Percentiles rank a stretch among this genome's conserved stretches.
These are phyloP conservation scores for Lenzites betulinus DNA, from an alignment of 768 basidiomycete species.

Conservation along the genomic window DNA sequence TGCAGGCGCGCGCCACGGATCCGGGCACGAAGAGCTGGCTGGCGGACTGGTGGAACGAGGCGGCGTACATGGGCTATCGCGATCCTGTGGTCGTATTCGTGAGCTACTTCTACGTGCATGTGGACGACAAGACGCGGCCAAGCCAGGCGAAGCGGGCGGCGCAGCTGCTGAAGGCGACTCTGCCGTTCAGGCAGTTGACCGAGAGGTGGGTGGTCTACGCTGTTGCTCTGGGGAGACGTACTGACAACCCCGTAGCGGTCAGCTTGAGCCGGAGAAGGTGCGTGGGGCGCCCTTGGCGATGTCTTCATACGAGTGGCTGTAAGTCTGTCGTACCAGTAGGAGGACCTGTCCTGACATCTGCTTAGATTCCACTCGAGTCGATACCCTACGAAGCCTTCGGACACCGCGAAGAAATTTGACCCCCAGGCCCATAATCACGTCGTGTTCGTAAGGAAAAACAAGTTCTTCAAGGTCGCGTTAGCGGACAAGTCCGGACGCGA, in stretches of 20 bases:
- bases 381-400: conserved; percentile 80
- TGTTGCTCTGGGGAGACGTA: not conserved
- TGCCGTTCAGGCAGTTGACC: conserved; percentile 81
- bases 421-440: conserved; percentile 78
- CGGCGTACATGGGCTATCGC: conserved; percentile 83
- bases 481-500: conserved; percentile 62
- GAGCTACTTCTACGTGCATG: conserved; percentile 93
- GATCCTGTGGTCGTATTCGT: conserved; percentile 92
- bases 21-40: conserved; percentile 76
- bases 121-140: conserved; percentile 57
- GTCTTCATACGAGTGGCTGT: conserved; percentile 95
- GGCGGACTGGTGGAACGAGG: conserved; percentile 98
- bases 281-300: conserved; percentile 81
- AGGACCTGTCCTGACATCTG: not conserved
- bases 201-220: conserved; percentile 58
- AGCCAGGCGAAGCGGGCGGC: conserved; percentile 76
- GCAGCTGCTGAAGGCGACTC: conserved; percentile 77
- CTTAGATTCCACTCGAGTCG: conserved; percentile 89
- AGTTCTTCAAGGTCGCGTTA: conserved; percentile 84
- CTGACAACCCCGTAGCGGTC: conserved; percentile 37
- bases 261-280: conserved; percentile 87
- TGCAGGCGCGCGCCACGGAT: conserved; percentile 71
- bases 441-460: conserved; percentile 88
- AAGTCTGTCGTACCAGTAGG: conserved; percentile 30
- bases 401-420: conserved; percentile 83